Base-by-base conservation (phyloP, 2,329 filamentous ascomycete genomes). In the Ceratocystis colombiana region DNA sequence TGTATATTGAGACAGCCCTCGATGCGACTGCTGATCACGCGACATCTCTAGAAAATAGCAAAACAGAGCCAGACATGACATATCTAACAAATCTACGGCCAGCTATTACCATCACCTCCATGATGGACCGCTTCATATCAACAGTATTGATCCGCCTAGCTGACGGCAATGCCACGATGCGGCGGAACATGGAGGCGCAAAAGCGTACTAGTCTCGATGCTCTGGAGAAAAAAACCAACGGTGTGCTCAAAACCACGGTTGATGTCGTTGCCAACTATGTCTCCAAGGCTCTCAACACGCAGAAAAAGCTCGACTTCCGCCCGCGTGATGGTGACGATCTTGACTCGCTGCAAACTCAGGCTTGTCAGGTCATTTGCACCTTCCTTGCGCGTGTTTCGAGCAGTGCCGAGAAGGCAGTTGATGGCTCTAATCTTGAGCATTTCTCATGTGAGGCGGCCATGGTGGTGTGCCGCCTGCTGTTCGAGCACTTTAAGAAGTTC, bases 401-500 rank as follows among this genome's bases (percentile, higher is more conserved):
- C 28, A 79, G 85, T 62, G 82, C 86, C 5, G 77, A 82, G 15
- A 82, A 84, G 68, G 86, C 91, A 2, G 81, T 99, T 17, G 89
- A 92, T 72, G 90, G 90, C 2, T 84, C 87, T 53, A 97, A 97
- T 71, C 82, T 96, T 1, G 86, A 89, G 65, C 82, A 87, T 62
- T 89, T 97, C 73, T 85, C 88, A 65, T 87, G 87, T 68, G 93
- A 97, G 76, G 83, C 97, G 25, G 92, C 90, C 1, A 78, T 92
- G 15, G 87, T 88, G 8, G 80, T 96, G 45, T 86, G 92, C 70
- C 78, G 82, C 62, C 82, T 95, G 8, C 82, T 99, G 3, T 86
- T 99, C 69, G 89, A 94, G 69, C 94, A 99, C 76, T 90, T 97
- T 77, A 94, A 96, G 73, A 91, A 90, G 72, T 99, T 96, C 77